Evolutionary conservation across 2,329 filamentous ascomycete species (phyloP).

Genomic region (Epichloe sylvatica): DNA sequence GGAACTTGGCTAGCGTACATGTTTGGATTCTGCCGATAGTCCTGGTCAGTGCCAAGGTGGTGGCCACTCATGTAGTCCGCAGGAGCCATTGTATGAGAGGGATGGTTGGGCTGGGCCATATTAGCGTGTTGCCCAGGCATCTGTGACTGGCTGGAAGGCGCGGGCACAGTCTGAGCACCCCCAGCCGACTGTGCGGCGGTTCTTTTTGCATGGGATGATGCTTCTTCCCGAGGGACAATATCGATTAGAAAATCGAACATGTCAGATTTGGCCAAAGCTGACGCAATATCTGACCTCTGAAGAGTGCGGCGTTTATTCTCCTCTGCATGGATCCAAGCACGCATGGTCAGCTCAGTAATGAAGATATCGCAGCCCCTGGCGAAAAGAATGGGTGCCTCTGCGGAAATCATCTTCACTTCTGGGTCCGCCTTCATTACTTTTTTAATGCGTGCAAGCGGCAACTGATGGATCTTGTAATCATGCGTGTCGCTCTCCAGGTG

Average conservation of each 20-base stretch:
- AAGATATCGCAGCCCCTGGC: conserved; percentile 99
- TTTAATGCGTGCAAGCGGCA: conserved; percentile 96
- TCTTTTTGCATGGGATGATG: conserved; percentile 71
- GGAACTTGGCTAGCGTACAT: conserved; percentile 78
- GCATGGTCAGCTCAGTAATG: conserved; percentile 97
- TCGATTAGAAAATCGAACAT: conserved; percentile 99
- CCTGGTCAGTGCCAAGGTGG: conserved; percentile 51
- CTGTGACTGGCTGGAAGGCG: conserved; percentile 35
- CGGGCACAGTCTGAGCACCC: conserved; percentile 30
- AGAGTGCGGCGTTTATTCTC: conserved; percentile 96
- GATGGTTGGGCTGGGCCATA: conserved; percentile 41
- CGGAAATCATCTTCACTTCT: conserved; percentile 99
- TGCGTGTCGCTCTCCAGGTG: conserved; percentile 90
- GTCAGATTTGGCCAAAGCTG: conserved; percentile 88
- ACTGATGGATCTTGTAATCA: conserved; percentile 96
- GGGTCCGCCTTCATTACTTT: conserved; percentile 99
- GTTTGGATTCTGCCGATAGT: conserved; percentile 64
- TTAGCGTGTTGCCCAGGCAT: conserved; percentile 38
- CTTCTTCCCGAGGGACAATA: conserved; percentile 93
- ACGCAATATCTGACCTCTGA: conserved; percentile 91
- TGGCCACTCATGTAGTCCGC: conserved; percentile 52
- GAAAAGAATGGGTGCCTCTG: conserved; percentile 93
- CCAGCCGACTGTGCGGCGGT: conserved; percentile 37
- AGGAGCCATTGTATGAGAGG: conserved; percentile 42
- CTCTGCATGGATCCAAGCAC: conserved; percentile 97